Conservation (phyloP, 2,329 filamentous ascomycete species). For the Myotisia sp. region DNA sequence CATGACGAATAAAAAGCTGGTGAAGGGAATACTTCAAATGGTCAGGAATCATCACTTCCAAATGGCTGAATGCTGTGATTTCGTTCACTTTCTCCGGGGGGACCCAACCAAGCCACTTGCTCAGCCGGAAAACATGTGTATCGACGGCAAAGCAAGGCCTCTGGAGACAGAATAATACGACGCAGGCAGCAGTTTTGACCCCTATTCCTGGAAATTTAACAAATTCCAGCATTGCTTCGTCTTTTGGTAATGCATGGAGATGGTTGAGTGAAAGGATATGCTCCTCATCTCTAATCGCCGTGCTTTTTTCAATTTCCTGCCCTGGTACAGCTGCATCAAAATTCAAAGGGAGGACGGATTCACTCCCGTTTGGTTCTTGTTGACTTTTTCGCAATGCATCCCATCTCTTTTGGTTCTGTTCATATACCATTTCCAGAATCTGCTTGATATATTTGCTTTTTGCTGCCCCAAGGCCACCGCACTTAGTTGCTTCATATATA, state of each 20-base stretch:
- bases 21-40: conserved; percentile 50
- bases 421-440: conserved; percentile 57
- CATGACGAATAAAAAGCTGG: conserved; percentile 47
- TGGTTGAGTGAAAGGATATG: conserved; percentile 52
- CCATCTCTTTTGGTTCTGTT: conserved; percentile 49
- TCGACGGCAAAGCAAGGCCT: conserved; percentile 51
- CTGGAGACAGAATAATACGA: conserved; percentile 50
- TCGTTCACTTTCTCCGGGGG: conserved; percentile 36
- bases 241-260: conserved; percentile 40
- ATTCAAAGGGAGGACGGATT: conserved; percentile 29
- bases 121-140: conserved; percentile 51
- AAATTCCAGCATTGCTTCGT: conserved; percentile 45
- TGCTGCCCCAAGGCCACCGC: conserved; percentile 53
- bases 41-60: conserved; percentile 47
- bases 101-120: conserved; percentile 48
- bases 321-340: conserved; percentile 7
- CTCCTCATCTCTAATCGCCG: conserved; percentile 43
- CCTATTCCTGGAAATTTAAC: conserved; percentile 49
- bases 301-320: conserved; percentile 33
- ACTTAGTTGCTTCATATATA: conserved; percentile 54
- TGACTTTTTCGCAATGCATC: conserved; percentile 36
- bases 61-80: conserved; percentile 42
- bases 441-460: conserved; percentile 61
- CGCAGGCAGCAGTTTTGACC: conserved; percentile 52
- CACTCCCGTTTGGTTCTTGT: conserved; percentile 27